Percentiles rank a stretch among this genome's conserved stretches.
phyloP scores from a whole-genome alignment of 192 early-diverging fungal genomes.

The Backusella westeae region DNA sequence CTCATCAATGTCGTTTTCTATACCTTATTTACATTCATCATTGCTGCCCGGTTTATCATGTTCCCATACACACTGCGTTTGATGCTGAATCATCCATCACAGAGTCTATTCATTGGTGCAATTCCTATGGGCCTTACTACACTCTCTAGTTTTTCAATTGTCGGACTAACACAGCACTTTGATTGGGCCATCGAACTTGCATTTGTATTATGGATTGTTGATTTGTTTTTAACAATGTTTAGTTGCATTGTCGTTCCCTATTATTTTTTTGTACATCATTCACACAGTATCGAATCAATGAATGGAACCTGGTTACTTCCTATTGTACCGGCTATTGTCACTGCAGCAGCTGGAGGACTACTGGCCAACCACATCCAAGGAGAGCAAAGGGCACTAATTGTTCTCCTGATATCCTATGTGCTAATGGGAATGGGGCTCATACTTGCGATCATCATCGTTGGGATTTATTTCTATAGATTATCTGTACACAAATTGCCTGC shows the following conservation, averaged over 20 bases:
- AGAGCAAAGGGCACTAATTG: conserved; percentile 18
- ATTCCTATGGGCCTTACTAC: conserved; percentile 52
- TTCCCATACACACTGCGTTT: conserved; percentile 43
- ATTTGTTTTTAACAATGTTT: conserved; percentile 36
- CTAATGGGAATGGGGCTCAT: conserved; percentile 48
- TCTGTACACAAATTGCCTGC: conserved; percentile 39
- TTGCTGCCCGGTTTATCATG: conserved; percentile 26
- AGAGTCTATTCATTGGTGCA: conserved; percentile 47
- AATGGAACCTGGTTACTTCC: conserved; percentile 49
- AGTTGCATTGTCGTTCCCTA: conserved; percentile 42
- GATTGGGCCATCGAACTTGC: conserved; percentile 40
- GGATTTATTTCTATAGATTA: conserved; percentile 44
- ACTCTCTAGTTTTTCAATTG: conserved; percentile 29
- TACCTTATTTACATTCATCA: conserved; percentile 28
- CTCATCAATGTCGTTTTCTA: conserved; percentile 41
- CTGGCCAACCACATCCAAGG: conserved; percentile 29
- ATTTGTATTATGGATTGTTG: conserved; percentile 44
- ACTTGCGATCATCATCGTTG: conserved; percentile 39
- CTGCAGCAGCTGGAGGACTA: conserved; percentile 41
- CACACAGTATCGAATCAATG: conserved; percentile 39
- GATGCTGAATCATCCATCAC: conserved; percentile 43
- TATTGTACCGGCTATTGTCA: conserved; percentile 49
- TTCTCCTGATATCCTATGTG: conserved; percentile 41
- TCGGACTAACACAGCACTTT: conserved; percentile 25
- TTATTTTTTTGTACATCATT: conserved; percentile 39